These are phyloP conservation scores for Diaporthe eres DNA, from an alignment of 2,329 filamentous ascomycete species.

Conservation along the genomic window DNA sequence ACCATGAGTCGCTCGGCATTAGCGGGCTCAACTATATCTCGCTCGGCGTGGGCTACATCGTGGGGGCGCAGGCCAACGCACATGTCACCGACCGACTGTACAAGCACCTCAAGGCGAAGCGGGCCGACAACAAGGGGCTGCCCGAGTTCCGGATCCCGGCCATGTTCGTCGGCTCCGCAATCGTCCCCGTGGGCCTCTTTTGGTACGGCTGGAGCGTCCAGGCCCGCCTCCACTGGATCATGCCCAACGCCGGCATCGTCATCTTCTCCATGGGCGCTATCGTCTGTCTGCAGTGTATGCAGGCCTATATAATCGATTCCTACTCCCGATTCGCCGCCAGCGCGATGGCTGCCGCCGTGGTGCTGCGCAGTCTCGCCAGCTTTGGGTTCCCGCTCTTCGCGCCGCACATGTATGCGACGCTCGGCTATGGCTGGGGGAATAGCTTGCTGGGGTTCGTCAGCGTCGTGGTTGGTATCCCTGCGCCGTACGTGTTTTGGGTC, in stretches of 20 bases:
- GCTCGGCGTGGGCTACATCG: constrained; percentile 52
- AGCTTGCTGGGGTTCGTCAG: constrained; percentile 63
- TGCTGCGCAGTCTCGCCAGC: constrained; percentile 62
- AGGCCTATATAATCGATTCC: constrained; percentile 61
- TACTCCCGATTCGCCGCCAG: constrained; percentile 61
- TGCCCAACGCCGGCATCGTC: constrained; percentile 58
- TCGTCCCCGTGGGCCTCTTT: constrained; percentile 59
- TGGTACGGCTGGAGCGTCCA: constrained; percentile 62
- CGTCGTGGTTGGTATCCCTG: constrained; percentile 64
- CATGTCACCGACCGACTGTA: constrained; percentile 62
- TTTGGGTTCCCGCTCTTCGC: constrained; percentile 67
- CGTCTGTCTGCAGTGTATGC: constrained; percentile 59
- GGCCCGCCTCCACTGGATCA: constrained; percentile 59
- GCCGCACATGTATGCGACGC: constrained; percentile 54
- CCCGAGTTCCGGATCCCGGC: constrained; percentile 65
- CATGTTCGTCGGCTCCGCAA: constrained; percentile 65
- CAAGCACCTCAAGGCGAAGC: constrained; percentile 54
- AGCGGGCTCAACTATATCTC: constrained; percentile 56
- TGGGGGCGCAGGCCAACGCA: constrained; percentile 56
- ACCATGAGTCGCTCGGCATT: constrained; percentile 50
- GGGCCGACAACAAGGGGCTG: constrained; percentile 38
- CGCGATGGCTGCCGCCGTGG: constrained; percentile 58
- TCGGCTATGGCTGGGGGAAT: constrained; percentile 64
- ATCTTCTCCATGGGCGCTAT: constrained; percentile 56
- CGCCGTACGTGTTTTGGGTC: constrained; percentile 59